Conservation (phyloP, 2,329 filamentous ascomycete genomes). For the Fusarium proliferatum region DNA sequence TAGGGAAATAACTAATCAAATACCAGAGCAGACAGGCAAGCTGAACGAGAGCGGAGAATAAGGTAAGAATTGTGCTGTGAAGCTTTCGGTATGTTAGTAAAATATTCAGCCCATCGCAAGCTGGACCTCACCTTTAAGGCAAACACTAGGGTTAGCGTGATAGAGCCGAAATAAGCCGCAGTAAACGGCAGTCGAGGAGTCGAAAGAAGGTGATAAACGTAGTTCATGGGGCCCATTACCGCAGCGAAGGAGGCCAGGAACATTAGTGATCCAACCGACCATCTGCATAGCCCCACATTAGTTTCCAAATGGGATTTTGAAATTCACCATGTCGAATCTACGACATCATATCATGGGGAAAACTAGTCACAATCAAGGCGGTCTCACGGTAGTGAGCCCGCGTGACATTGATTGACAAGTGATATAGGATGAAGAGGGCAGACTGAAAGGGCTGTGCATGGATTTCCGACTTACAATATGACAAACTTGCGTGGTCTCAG, state of each 20-base stretch:
- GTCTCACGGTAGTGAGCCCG: conserved; percentile 10
- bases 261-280: conserved; percentile 90
- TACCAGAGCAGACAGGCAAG: conserved; percentile 90
- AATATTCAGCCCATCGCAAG: background rate
- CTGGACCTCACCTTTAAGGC: conserved; percentile 83
- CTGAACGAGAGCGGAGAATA: conserved; percentile 86
- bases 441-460: conserved; percentile 1
- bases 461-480: conserved; percentile 80
- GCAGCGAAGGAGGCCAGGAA: conserved; percentile 94
- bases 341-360: conserved; percentile 31
- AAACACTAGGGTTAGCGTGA: conserved; percentile 90
- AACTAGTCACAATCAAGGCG: conserved; percentile 22
- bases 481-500: conserved; percentile 92
- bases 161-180: conserved; percentile 93
- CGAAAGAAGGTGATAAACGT: conserved; percentile 86
- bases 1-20: conserved; percentile 96
- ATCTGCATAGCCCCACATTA: conserved; percentile 67
- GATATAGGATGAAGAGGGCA: conserved; percentile 13
- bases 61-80: conserved; percentile 83
- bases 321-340: conserved; percentile 24
- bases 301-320: conserved; percentile 33
- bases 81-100: conserved; percentile 65
- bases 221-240: conserved; percentile 89
- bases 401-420: conserved; percentile 31
- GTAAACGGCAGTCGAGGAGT: conserved; percentile 90